These are phyloP conservation scores for Syncephalastrum sp. DNA, from an alignment of 371 early-diverging fungal species.

Conservation along the genomic window DNA sequence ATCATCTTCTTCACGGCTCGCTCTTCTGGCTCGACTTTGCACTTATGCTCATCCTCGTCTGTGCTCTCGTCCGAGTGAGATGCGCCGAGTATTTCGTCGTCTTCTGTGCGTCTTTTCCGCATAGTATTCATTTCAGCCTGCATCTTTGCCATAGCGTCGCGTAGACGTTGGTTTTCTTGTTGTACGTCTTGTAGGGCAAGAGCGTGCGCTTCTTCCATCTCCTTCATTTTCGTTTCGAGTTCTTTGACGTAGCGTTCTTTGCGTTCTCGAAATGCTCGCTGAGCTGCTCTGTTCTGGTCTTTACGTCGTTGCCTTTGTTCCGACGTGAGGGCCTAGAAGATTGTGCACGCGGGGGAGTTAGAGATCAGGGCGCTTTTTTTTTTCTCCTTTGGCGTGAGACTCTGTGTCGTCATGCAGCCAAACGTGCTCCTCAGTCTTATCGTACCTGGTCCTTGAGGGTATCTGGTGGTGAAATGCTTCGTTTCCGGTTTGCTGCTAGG, in stretches of 20 bases:
- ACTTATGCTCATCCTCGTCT: conserved; percentile 2
- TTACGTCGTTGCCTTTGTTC: conserved; percentile 58
- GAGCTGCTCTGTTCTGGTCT: conserved; percentile 81
- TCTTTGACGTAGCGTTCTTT: conserved; percentile 69
- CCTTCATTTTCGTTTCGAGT: conserved; percentile 64
- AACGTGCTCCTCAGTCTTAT: no score
- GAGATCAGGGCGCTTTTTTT: no score
- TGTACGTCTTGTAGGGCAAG: conserved; percentile 19
- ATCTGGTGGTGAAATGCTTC: no score
- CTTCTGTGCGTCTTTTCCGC: background rate
- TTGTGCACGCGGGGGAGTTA: no score
- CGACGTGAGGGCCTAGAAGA: conserved; percentile 8
- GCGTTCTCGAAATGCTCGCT: conserved; percentile 76
- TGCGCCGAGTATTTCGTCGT: background rate
- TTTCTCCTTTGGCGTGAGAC: no score
- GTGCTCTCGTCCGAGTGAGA: background rate
- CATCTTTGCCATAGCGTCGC: conserved; percentile 18
- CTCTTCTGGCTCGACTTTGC: background rate
- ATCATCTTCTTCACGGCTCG: conserved; percentile 8
- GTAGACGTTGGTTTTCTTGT: conserved; percentile 32
- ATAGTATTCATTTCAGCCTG: conserved; percentile 22
- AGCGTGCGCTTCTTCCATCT: conserved; percentile 52
- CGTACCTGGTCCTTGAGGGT: no score
- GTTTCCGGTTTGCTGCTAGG: no score
- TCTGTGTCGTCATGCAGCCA: no score